These are phyloP conservation scores for Penicillium subrubescens DNA, from an alignment of 495 filamentous ascomycete genomes.

Conservation along the genomic window DNA sequence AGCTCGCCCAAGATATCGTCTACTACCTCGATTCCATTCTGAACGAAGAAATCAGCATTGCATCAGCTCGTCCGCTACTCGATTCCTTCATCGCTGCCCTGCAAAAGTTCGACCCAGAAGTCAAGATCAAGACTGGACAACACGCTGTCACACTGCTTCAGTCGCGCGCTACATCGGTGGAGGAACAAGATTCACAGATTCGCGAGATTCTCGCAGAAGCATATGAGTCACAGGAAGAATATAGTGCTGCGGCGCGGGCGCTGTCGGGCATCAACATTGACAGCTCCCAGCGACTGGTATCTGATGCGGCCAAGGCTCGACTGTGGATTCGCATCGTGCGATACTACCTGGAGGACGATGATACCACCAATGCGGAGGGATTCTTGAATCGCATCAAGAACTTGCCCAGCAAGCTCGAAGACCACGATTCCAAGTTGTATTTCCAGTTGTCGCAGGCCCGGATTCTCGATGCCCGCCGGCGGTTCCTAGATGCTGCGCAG, in stretches of 20 bases:
- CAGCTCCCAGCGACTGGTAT: slow-evolving; percentile 78
- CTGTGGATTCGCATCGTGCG: slow-evolving; percentile 95
- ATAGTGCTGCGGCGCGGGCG: slow-evolving; percentile 70
- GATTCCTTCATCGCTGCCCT: slow-evolving; percentile 64
- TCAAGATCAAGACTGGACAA: slow-evolving; percentile 70
- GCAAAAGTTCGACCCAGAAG: slow-evolving; percentile 55
- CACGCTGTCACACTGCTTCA: slow-evolving; percentile 66
- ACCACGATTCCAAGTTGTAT: slow-evolving; percentile 72
- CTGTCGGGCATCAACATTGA: slow-evolving; percentile 87
- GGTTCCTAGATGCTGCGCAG: slow-evolving; percentile 86
- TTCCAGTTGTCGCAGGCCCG: slow-evolving; percentile 91
- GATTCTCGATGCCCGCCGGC: slow-evolving; percentile 85
- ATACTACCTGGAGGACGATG: slow-evolving; percentile 92
- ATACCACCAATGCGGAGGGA: slow-evolving; percentile 78
- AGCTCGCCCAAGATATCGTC: slow-evolving; percentile 64
- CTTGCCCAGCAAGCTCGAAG: slow-evolving; percentile 75
- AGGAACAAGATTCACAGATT: slow-evolving; percentile 79
- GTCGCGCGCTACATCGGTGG: slow-evolving; percentile 70
- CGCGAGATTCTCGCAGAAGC: slow-evolving; percentile 81
- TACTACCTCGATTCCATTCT: slow-evolving; percentile 71
- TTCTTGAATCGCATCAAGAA: slow-evolving; percentile 94
- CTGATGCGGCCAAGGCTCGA: slow-evolving; percentile 72
- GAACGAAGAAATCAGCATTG: slow-evolving; percentile 68
- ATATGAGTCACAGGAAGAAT: slow-evolving; percentile 81
- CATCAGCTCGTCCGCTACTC: slow-evolving; percentile 72